phyloP scores from a whole-genome alignment of 2,329 filamentous ascomycete genomes.

The Diplodia sapinea region DNA sequence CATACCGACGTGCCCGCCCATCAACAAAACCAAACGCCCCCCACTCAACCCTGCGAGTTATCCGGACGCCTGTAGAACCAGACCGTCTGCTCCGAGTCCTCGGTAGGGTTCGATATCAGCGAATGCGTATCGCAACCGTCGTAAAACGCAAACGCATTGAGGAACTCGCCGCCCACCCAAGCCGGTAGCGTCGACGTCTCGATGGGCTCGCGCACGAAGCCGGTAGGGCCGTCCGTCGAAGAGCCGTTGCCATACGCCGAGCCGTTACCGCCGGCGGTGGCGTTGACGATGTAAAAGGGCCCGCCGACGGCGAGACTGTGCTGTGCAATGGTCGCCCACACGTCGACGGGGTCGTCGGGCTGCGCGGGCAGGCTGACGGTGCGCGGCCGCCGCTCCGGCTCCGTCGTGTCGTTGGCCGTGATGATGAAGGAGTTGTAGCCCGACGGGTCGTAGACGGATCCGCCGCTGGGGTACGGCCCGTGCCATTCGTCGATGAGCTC shows the following conservation, averaged over 20 bases:
- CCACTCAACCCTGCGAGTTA: background rate
- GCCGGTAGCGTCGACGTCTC: background rate
- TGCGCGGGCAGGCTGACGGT: conserved; percentile 8
- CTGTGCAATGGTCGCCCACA: conserved; percentile 6
- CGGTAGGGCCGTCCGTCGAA: background rate
- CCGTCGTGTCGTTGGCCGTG: conserved; percentile 21
- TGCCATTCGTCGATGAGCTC: conserved; percentile 18
- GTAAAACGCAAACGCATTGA: background rate
- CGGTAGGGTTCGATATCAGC: background rate
- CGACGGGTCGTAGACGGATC: conserved; percentile 11
- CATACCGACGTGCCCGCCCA: background rate
- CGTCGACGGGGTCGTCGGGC: background rate
- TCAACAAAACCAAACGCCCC: background rate
- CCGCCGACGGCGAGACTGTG: conserved; percentile 10
- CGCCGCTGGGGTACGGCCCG: conserved; percentile 12
- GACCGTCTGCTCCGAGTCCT: background rate
- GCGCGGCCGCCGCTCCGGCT: conserved; percentile 1
- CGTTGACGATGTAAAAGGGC: conserved; percentile 1
- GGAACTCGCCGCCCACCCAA: background rate
- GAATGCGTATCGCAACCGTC: background rate
- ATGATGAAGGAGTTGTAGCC: conserved; percentile 14
- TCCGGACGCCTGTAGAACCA: conserved; percentile 7
- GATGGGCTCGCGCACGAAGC: background rate
- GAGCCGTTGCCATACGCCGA: background rate
- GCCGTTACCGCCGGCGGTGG: background rate